Percentiles rank a stretch among this genome's conserved stretches.
These are phyloP conservation scores for Emiliania huxleyi DNA, from an alignment of 78 protist genomes.

Conservation along the genomic window DNA sequence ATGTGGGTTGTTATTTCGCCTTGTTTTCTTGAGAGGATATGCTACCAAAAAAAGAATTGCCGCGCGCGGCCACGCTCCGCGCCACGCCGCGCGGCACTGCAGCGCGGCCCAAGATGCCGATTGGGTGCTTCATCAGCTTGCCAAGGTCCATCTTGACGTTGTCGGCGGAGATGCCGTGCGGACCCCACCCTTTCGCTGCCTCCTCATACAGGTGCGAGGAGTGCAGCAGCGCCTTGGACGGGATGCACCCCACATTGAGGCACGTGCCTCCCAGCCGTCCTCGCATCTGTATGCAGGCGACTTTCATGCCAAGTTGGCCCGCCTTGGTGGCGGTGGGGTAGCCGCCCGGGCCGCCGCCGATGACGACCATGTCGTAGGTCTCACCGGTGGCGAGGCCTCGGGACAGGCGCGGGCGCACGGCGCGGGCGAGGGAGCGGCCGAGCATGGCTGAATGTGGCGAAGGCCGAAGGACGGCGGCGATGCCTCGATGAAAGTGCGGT, in stretches of 20 bases:
- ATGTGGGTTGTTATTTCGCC: too few relatives aligned
- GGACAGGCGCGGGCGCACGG: too few relatives aligned
- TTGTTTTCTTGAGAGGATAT: too few relatives aligned
- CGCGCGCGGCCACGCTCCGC: too few relatives aligned
- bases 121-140: constrained; percentile 75
- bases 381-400: background rate
- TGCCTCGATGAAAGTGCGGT: too few relatives aligned
- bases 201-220: constrained; percentile 90
- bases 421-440: too few relatives aligned
- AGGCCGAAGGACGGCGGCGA: too few relatives aligned
- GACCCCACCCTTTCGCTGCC: constrained; percentile 64
- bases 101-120: too few relatives aligned
- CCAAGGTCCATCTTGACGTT: constrained; percentile 64
- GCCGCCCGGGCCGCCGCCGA: constrained; percentile 99
- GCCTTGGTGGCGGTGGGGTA: constrained; percentile 99
- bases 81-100: too few relatives aligned
- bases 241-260: constrained; percentile 99
- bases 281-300: constrained; percentile 89
- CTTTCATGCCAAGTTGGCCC: constrained; percentile 80
- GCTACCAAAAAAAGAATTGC: too few relatives aligned
- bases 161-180: constrained; percentile 75
- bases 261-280: constrained; percentile 95
- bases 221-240: constrained; percentile 97
- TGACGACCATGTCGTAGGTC: constrained; percentile 86
- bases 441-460: too few relatives aligned